Evolutionary conservation across 331 rosid genomes (phyloP), one percentile per base, ranked within the genome.

Genomic region (Cydonia oblonga): DNA sequence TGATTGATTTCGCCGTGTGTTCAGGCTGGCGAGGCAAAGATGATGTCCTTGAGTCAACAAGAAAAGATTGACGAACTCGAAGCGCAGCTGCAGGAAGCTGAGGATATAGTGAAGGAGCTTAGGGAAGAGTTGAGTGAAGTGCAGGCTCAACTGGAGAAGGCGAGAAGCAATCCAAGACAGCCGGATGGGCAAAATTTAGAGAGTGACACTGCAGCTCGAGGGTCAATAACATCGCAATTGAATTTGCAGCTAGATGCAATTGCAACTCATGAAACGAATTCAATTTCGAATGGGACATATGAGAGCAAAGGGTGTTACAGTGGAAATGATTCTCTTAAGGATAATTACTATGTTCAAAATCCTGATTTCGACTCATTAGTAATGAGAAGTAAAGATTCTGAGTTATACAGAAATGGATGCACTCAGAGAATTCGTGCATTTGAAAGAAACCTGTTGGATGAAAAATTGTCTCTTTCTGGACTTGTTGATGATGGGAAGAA

Each of bases 381-480:
- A 66, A 80, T 73, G 84, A 87, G 86, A 80, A 80, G 78, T 73
- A 82, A 89, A 72, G 83, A 87, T 26, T 82, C 87, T 38, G 92
- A 87, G 71, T 84, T 82, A n/a, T 84, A 78, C 79, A 84, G 81
- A 83, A 89, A 92, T 76, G 97, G 97, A 78, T 86, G 88, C 76
- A 85, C 93, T 40, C 97, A 89, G 65, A 87, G 97, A 79, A 84
- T 86, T 56, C 85, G 78, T 74, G 93, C 97, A 30, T 89, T 85
- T 33, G 96, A 87, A 77, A 85, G 90, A 46, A 87, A 71, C 25
- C 44, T 83, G 73, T 42, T 79, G 38, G 81, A 84, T 76, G 86
- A 69, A 54, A 84, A 81, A 40, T 71, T 88, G 30, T 71, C 84
- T 62, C 51, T 26, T 54, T 56, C 74, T 70, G 75, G 44, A 73